Conservation (phyloP, 352 stramenopile genomes). For the Pythium insidiosum region DNA sequence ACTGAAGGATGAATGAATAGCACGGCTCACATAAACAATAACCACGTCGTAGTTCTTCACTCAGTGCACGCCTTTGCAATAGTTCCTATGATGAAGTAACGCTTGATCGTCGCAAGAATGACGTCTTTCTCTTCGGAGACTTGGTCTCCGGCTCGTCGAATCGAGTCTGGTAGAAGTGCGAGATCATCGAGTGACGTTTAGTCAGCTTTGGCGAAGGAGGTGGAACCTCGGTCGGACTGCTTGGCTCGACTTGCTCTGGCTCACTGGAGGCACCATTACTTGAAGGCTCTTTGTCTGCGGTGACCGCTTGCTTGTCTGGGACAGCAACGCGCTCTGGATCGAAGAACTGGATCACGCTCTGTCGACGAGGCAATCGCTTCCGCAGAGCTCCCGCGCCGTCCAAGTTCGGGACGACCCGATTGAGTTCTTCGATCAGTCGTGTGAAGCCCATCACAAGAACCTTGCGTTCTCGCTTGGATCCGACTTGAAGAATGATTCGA, state of each 20-base stretch:
- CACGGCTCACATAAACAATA: too few species aligned
- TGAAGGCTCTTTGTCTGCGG: conserved; percentile 1
- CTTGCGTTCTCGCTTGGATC: conserved; percentile 48
- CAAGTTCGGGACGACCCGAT: conserved; percentile 24
- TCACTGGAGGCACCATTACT: too few species aligned
- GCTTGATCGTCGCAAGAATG: conserved; percentile 14
- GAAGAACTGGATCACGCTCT: conserved; percentile 55
- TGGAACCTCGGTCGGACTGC: background rate
- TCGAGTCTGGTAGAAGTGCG: conserved; percentile 56
- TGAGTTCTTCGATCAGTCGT: conserved; percentile 40
- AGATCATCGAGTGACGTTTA: conserved; percentile 6
- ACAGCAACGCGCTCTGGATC: conserved; percentile 8
- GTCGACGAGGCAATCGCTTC: conserved; percentile 29
- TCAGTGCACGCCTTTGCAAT: too few species aligned
- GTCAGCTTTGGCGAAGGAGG: background rate
- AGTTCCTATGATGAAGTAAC: conserved; percentile 6
- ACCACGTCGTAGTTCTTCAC: too few species aligned
- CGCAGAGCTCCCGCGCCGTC: conserved; percentile 36
- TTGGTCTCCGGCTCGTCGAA: conserved; percentile 32
- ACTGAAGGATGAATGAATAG: too few species aligned
- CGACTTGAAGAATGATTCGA: conserved; percentile 51
- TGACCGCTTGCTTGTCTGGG: background rate
- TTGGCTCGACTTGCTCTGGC: too few species aligned
- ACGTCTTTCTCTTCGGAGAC: background rate
- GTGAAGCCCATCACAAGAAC: conserved; percentile 51